phyloP scores from a whole-genome alignment of 208 protist genomes.

The Pavlovales sp. region DNA sequence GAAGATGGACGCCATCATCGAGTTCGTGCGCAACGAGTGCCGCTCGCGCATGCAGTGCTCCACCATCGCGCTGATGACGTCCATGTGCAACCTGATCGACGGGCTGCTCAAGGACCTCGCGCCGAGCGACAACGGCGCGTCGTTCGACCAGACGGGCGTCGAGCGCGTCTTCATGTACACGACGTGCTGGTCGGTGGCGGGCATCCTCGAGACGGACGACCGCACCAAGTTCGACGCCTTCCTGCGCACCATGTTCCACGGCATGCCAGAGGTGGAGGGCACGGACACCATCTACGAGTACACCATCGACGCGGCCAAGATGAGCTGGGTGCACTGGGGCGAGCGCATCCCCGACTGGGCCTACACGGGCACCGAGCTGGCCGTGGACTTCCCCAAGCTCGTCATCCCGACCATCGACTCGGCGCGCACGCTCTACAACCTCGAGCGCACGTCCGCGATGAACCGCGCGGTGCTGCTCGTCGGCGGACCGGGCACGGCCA shows the following conservation, averaged over 20 bases:
- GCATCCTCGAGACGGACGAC: constrained; percentile 83
- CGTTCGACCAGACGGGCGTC: constrained; percentile 37
- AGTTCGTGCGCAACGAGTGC: constrained; percentile 45
- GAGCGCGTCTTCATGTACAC: constrained; percentile 88
- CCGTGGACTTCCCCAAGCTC: constrained; percentile 82
- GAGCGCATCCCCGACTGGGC: constrained; percentile 78
- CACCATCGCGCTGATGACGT: constrained; percentile 48
- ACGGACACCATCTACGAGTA: constrained; percentile 85
- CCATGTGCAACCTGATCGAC: constrained; percentile 45
- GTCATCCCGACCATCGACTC: constrained; percentile 93
- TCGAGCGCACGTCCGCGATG: constrained; percentile 60
- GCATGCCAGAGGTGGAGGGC: constrained; percentile 47
- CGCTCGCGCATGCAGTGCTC: constrained; percentile 44
- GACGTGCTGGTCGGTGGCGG: constrained; percentile 85
- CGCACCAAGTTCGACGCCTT: constrained; percentile 81
- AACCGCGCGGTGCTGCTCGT: constrained; percentile 64
- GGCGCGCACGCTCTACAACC: constrained; percentile 84
- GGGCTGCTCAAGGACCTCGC: constrained; percentile 40
- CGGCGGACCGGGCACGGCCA: constrained; percentile 73
- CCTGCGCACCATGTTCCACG: constrained; percentile 60
- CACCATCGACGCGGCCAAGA: constrained; percentile 77
- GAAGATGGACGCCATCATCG: constrained; percentile 47
- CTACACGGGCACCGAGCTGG: constrained; percentile 64
- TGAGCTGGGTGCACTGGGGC: constrained; percentile 77
- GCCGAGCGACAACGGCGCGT: background rate